Conservation (phyloP, 2,329 filamentous ascomycete genomes). For the Scedosporium minutisporum region DNA sequence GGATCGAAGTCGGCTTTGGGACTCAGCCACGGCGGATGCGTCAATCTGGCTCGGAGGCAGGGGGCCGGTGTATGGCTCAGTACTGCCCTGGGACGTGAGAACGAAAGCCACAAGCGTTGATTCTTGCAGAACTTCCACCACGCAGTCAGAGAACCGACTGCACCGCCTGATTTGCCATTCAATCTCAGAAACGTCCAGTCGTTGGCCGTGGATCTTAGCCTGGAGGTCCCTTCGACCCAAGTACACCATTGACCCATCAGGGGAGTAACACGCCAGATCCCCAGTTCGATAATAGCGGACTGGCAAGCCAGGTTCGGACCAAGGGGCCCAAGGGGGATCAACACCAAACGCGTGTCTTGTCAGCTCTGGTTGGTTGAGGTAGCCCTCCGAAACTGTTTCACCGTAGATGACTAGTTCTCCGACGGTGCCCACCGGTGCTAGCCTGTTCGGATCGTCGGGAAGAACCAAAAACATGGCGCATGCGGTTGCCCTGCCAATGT, state of each 20-base stretch:
- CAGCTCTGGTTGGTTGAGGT: slow-evolving; percentile 11
- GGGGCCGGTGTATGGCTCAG: too few relatives aligned
- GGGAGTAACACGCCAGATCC: slow-evolving; percentile 19
- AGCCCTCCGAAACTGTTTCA: slow-evolving; percentile 39
- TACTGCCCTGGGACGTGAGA: too few relatives aligned
- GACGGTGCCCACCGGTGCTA: not conserved
- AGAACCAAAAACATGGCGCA: not conserved
- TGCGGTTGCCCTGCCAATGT: not conserved
- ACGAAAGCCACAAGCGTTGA: not conserved
- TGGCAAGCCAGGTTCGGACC: not conserved
- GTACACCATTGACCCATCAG: slow-evolving; percentile 17
- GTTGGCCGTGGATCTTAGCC: slow-evolving; percentile 37
- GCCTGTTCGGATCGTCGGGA: not conserved
- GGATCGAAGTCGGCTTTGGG: slow-evolving; percentile 13
- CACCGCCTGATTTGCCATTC: slow-evolving; percentile 21
- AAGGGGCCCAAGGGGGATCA: slow-evolving; percentile 21
- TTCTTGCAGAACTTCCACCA: too few relatives aligned
- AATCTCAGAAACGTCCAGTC: slow-evolving; percentile 33
- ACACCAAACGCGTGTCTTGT: slow-evolving; percentile 17
- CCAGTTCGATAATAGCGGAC: slow-evolving; percentile 20
- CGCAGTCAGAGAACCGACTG: not conserved
- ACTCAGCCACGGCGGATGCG: too few relatives aligned
- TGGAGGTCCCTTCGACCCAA: slow-evolving; percentile 36
- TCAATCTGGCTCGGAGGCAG: too few relatives aligned
- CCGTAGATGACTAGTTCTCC: slow-evolving; percentile 35